phyloP scores from a whole-genome alignment of 2,329 filamentous ascomycete genomes.

The Colletotrichum ledebouriae region DNA sequence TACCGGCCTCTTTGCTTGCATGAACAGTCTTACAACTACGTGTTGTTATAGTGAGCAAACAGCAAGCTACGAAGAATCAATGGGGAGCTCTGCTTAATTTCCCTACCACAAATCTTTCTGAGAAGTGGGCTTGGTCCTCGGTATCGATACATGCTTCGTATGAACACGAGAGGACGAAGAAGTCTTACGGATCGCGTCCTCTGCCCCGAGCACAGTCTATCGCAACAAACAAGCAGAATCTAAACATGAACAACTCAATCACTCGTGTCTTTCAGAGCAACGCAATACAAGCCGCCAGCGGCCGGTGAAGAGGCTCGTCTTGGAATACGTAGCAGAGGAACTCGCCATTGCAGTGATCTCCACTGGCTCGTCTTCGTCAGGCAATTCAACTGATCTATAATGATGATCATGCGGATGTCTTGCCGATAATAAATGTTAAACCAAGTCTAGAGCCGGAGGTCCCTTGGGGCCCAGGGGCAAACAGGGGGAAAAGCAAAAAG shows the following conservation, averaged over 20 bases:
- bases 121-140: too few species aligned
- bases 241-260: background rate
- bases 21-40: too few species aligned
- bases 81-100: too few species aligned
- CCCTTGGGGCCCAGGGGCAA: conserved; percentile 13
- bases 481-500: conserved; percentile 6
- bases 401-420: background rate
- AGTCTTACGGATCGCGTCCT: background rate
- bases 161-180: background rate
- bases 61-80: too few species aligned
- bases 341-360: background rate
- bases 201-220: background rate
- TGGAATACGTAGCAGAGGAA: background rate
- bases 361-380: background rate
- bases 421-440: conserved; percentile 3
- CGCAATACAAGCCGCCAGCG: background rate
- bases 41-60: too few species aligned
- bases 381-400: too few species aligned
- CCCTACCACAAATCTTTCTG: too few species aligned
- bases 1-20: background rate
- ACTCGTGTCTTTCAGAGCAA: background rate
- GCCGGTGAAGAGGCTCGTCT: background rate
- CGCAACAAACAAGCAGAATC: background rate
- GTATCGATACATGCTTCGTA: background rate
- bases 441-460: too few species aligned